Evolutionary conservation across 371 early-diverging fungal genomes (phyloP).

Genomic region (Cladochytrium tenue): DNA sequence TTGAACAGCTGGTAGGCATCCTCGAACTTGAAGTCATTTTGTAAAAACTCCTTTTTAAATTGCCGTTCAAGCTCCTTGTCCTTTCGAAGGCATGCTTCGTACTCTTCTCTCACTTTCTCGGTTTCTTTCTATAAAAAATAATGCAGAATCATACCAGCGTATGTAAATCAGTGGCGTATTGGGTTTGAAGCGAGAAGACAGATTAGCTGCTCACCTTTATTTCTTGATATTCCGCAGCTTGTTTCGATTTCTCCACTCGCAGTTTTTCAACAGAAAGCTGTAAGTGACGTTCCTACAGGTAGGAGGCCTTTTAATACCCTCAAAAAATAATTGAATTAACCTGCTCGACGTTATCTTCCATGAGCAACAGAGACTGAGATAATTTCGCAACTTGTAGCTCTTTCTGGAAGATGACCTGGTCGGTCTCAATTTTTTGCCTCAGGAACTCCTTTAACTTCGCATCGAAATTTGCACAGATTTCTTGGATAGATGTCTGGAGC

Average conservation of each 20-base stretch:
- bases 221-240: too few species aligned
- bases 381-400: constrained; percentile 51
- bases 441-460: constrained; percentile 37
- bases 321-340: too few species aligned
- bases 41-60: constrained; percentile 51
- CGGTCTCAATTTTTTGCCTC: constrained; percentile 38
- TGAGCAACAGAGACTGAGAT: constrained; percentile 24
- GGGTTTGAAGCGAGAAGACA: neutral
- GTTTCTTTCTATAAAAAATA: constrained; percentile 41
- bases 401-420: constrained; percentile 42
- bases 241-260: too few species aligned
- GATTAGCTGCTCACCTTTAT: too few species aligned
- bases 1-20: constrained; percentile 44
- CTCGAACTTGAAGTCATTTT: constrained; percentile 36
- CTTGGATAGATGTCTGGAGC: constrained; percentile 45
- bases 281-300: too few species aligned
- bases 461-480: constrained; percentile 50
- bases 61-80: constrained; percentile 57
- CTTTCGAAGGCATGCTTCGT: constrained; percentile 36
- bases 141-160: neutral
- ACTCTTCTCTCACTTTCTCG: constrained; percentile 48
- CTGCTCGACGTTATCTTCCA: constrained; percentile 43
- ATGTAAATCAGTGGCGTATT: neutral
- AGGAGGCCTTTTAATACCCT: too few species aligned
- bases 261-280: too few species aligned